Evolutionary conservation across 1,284 basidiomycete species (phyloP), one percentile per base, ranked within the genome.

Genomic region (Pseudozyma hubeiensis): DNA sequence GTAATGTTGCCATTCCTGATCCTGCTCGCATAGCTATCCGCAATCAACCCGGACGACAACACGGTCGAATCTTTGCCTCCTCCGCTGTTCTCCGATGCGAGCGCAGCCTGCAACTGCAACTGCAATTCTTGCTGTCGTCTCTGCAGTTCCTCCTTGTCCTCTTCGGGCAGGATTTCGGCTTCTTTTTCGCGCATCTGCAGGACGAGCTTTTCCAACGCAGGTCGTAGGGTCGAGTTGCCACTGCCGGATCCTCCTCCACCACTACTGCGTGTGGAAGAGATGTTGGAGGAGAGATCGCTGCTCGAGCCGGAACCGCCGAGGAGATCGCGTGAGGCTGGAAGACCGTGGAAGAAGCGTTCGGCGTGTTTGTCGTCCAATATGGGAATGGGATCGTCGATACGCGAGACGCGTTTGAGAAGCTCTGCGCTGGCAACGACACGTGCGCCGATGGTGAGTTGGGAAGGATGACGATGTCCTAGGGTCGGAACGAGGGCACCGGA

Each of bases 281-380:
- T 75, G 63, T 75, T 75, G 49, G 72, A 75, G 1, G 66, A 70
- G 13, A 75, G 60, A 53, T 75, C 72, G 63, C 63, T 77, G 64
- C 62, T 70, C 40, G 59, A 78, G 37, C 49, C 71, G 30, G 75
- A 76, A 7, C 76, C 78, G 4, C 70, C 73, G 2, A 82, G 67
- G 7, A 79, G 58, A 41, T 81, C 76, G 44, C 75, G 75, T 34
- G 78, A 75, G 10, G 77, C 81, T 5, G 78, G 74, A 33, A 72
- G 53, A 45, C 80, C 81, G 54, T 83, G 80, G 67, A 79, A 83
- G 58, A 83, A 81, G 6, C 79, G 80, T 54, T 83, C 81, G 3
- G 80, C 79, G 43, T 74, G 75, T 53, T 75, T 74, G 58, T 81
- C 80, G 72, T 83, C 81, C 45, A 81, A 43, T 46, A 83, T 60